Base-by-base conservation (phyloP, 306 rosid genomes). In the Delonix regia region DNA sequence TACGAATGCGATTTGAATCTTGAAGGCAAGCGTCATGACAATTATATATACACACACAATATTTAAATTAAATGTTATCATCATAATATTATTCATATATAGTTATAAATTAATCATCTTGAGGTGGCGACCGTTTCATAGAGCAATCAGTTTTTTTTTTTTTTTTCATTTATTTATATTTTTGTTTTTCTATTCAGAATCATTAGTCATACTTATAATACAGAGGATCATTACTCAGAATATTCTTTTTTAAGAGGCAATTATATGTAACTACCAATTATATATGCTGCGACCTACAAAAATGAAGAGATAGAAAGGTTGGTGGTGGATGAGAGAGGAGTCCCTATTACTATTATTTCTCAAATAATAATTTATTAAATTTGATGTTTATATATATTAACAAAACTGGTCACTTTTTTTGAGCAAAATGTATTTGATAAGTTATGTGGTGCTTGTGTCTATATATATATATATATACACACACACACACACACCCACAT, bases 1-100 rank as follows among this genome's bases (percentile, higher is more conserved):
- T 34, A 64, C 9, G 18, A 41, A 66, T 19, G 52, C 10, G 33
- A 66, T 41, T 66, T 66, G 47, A 66, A 65, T 64, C 70, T 38
- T 5, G 18, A 65, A 21, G 10, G 34, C 51, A 66, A 39, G 51
- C 30, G 22, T 39, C 71, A 66, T 22, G 71, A 66, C 34, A 39
- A 66, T 19, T 39, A 0, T 12, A 41, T 21, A 21, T n/a, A n/a
- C n/a, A n/a, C n/a, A n/a, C n/a, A n/a, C n/a, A n/a, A n/a, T n/a
- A n/a, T n/a, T n/a, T n/a, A n/a, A n/a, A n/a, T n/a, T n/a, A 12
- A 71, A 74, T 73, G 84, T 59, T 16, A 72, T 48, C 7, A 66
- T n/a, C 10, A 63, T 33, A 16, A 48, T 16, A 28, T 70, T 10
- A 59, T 49, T 36, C 30, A 33, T 57, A 47, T 6, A 53, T 14